Conservation (phyloP, 306 rosid genomes). For the Casuarina cunninghamiana region DNA sequence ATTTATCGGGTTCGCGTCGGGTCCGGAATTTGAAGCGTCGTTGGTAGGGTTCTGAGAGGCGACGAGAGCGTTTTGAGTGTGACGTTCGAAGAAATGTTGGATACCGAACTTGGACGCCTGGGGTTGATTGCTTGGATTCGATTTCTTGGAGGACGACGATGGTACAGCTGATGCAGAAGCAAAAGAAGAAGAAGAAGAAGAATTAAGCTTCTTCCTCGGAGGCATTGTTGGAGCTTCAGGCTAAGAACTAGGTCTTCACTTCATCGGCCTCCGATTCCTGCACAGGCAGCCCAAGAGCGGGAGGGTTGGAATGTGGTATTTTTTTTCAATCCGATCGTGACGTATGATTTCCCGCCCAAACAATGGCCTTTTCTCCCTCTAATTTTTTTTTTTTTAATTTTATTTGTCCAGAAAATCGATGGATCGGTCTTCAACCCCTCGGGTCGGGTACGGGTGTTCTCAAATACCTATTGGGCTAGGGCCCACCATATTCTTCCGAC, state of each 20-base stretch:
- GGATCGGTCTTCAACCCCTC: no score
- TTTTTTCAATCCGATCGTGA: not conserved
- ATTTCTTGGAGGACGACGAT: constrained; percentile 41
- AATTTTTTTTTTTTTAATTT: no score
- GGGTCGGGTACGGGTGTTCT: no score
- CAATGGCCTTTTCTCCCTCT: not conserved
- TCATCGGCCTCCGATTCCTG: constrained; percentile 12
- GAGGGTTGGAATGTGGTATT: not conserved
- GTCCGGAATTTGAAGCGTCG: constrained; percentile 7
- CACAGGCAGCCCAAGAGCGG: not conserved
- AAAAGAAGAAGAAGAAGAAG: constrained; percentile 43
- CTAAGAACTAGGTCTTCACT: constrained; percentile 18
- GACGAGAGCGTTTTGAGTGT: constrained; percentile 47
- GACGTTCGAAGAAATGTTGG: constrained; percentile 87
- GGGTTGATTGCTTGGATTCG: constrained; percentile 33
- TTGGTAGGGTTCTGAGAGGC: constrained; percentile 53
- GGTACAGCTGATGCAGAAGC: not conserved
- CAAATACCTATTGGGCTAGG: no score
- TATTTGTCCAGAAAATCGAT: no score
- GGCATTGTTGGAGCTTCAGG: constrained; percentile 39
- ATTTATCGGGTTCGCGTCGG: not conserved
- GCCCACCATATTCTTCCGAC: no score
- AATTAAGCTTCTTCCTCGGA: constrained; percentile 62
- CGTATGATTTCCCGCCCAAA: constrained; percentile 30
- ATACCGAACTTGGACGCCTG: constrained; percentile 82